Evolutionary conservation across 805 yeast genomes (phyloP).

Genomic region (Sugiyamaella smithiae): DNA sequence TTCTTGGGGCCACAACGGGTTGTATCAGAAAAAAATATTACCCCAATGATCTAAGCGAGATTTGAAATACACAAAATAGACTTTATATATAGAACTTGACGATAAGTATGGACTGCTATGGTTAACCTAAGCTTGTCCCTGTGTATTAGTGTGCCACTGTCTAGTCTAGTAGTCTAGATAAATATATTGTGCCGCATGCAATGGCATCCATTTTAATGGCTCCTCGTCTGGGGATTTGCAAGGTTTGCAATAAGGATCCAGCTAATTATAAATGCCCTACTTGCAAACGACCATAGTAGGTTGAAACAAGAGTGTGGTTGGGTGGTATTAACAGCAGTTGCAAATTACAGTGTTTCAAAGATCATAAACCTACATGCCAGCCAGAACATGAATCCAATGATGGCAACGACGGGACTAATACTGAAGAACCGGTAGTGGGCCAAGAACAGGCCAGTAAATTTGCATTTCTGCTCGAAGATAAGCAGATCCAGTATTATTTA

Average conservation of each 20-base stretch:
- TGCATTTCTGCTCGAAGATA: conserved; percentile 39
- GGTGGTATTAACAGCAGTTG: conserved; percentile 37
- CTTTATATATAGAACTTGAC: too few relatives aligned
- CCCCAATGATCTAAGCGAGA: too few relatives aligned
- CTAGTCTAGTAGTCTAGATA: too few relatives aligned
- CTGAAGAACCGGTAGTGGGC: neutral
- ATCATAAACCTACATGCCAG: conserved; percentile 38
- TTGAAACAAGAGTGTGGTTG: conserved; percentile 3
- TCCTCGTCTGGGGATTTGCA: conserved; percentile 39
- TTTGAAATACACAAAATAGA: too few relatives aligned
- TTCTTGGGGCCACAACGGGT: too few relatives aligned
- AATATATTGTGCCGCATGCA: too few relatives aligned
- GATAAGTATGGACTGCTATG: too few relatives aligned
- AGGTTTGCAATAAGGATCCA: conserved; percentile 36
- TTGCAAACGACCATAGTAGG: conserved; percentile 36
- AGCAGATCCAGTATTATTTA: conserved; percentile 45
- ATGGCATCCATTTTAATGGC: too few relatives aligned
- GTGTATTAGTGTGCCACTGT: too few relatives aligned
- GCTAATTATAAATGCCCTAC: conserved; percentile 59
- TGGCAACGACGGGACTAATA: neutral
- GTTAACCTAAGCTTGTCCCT: too few relatives aligned
- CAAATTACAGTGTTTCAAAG: conserved; percentile 58
- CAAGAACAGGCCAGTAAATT: conserved; percentile 20
- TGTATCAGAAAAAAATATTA: too few relatives aligned
- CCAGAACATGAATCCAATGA: conserved; percentile 12